Base-by-base conservation (phyloP, 306 rosid species). In the Citrullus mucosospermus region DNA sequence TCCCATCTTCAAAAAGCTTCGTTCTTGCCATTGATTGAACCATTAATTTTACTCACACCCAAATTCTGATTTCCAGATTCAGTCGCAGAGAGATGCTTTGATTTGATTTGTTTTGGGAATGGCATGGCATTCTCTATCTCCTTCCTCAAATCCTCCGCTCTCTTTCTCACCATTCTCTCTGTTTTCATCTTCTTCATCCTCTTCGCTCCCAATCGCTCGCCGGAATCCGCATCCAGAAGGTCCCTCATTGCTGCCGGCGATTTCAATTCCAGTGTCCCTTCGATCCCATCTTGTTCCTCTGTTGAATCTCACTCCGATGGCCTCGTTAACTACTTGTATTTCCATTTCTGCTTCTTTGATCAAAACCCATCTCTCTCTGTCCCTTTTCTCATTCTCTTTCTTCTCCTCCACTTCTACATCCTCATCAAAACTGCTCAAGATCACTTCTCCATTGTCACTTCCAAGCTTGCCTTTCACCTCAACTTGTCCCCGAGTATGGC, bases 371-470 rank as follows among this genome's bases (percentile, higher is more conserved):
- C 16, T 62, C 85, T 85, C 81, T 85, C 93, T 2, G 81, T 92
- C 85, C 75, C 88, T 3, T 48, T 72, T 9, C 97, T 95, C 78
- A 66, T 85, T 1, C 81, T 92, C 25, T 68, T 92, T 70, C 91
- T 95, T 80, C 67, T 87, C 15, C 86, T 95, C 70, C 88, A 90
- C 82, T 95, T 95, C 90, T 91, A 91, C 80, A 79, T 90, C 85
- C 98, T 92, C 88, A 91, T 95, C 91, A 87, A 89, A 77, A 95
- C 97, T 46, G 97, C 98, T 0, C 93, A 89, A 16, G 90, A 84
- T 58, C 96, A 95, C 83, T 95, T 92, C 92, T 92, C 97, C 13
- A 1, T 85, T 60, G 86, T 92, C 83, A 91, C 96, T 69, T 91
- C 97, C 55, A 87, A 85, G 50, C 97, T 95, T 79, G 87, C 95